A percentile compares a stretch with the other conserved stretches of the same genome.
Conservation (phyloP, 768 basidiomycete genomes). For the Boletus rufocinnamomeus region DNA sequence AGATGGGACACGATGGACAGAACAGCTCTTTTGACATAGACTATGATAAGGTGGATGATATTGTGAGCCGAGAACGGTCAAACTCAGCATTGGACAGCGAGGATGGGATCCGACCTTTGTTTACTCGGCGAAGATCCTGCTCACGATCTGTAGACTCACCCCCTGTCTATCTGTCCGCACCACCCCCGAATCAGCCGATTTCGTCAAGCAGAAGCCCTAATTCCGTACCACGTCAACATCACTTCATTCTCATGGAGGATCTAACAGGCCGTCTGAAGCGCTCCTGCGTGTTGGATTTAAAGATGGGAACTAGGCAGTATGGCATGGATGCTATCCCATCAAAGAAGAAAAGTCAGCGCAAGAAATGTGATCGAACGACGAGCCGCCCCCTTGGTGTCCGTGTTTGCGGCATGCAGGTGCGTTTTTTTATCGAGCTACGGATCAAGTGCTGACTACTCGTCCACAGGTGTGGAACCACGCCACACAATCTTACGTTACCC, state of each 20-base stretch:
- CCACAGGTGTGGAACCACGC: conserved; percentile 88
- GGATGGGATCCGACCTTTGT: conserved; percentile 26
- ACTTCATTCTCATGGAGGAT: conserved; percentile 99
- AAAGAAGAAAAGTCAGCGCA: conserved; percentile 98
- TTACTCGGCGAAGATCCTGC: conserved; percentile 44
- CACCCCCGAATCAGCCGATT: conserved; percentile 32
- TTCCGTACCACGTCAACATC: conserved; percentile 81
- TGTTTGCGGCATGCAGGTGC: conserved; percentile 98
- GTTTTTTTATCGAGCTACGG: conserved; percentile 31
- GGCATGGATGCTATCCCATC: conserved; percentile 89
- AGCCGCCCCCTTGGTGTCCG: conserved; percentile 88
- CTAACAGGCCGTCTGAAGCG: conserved; percentile 88
- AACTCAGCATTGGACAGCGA: conserved; percentile 21
- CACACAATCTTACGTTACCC: conserved; percentile 82
- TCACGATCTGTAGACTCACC: conserved; percentile 40
- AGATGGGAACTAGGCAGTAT: conserved; percentile 99
- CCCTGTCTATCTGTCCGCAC: conserved; percentile 29
- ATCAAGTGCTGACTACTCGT: conserved; percentile 10
- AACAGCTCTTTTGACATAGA: conserved; percentile 48
- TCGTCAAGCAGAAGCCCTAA: conserved; percentile 43
- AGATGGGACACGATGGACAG: conserved; percentile 39
- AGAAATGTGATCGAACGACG: conserved; percentile 97
- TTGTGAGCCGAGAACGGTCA: conserved; percentile 21
- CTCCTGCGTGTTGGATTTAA: conserved; percentile 95
- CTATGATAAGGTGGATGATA: conserved; percentile 28